phyloP scores from a whole-genome alignment of 225 moss, liverwort and hornwort species.

The Polytrichum formosum region DNA sequence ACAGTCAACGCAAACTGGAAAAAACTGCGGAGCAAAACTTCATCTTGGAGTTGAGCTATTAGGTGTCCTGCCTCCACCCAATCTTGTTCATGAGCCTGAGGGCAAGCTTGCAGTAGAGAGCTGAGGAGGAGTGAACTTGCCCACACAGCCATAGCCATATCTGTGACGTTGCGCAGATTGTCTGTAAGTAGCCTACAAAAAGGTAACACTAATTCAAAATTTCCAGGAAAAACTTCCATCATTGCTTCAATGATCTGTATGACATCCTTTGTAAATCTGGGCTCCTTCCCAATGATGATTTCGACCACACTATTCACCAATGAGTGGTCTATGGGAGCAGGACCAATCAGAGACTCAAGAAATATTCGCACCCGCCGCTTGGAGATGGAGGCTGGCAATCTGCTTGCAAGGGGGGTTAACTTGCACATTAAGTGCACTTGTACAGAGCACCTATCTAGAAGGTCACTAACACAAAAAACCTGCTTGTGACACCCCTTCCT shows the following conservation, averaged over 20 bases:
- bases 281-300: conserved; percentile 44
- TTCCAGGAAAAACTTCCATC: conserved; percentile 69
- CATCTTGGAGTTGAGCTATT: conserved; percentile 41
- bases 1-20: conserved; percentile 42
- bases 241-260: conserved; percentile 66
- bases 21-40: conserved; percentile 45
- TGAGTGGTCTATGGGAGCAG: conserved; percentile 49
- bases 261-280: conserved; percentile 47
- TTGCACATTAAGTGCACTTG: conserved; percentile 40
- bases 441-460: conserved; percentile 65
- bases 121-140: conserved; percentile 57
- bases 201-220: conserved; percentile 49
- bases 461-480: conserved; percentile 27
- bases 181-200: conserved; percentile 41
- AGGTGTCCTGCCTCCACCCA: conserved; percentile 71
- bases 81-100: conserved; percentile 56
- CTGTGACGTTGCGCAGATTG: conserved; percentile 19
- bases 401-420: conserved; percentile 55
- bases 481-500: conserved; percentile 19
- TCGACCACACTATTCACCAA: conserved; percentile 55
- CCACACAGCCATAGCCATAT: conserved; percentile 45
- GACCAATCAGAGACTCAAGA: conserved; percentile 63
- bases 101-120: conserved; percentile 50
- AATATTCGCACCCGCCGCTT: conserved; percentile 66
- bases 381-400: conserved; percentile 40